Evolutionary conservation across 257 asterid species (phyloP), one percentile per base, ranked within the genome.

Genomic region (Ilex aquifolium): DNA sequence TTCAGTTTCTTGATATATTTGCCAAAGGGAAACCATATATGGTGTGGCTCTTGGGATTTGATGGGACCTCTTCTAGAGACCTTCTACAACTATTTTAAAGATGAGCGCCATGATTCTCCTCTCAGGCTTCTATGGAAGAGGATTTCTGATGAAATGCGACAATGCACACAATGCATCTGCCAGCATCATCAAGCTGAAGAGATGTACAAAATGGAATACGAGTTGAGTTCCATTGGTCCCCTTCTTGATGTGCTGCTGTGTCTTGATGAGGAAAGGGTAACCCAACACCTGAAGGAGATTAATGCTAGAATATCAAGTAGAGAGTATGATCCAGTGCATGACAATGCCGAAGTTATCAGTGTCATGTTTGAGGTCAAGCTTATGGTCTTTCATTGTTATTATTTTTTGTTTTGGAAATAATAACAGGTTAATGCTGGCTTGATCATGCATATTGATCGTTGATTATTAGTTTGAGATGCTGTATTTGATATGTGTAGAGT

Each of bases 21-120:
- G 77, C 91, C 97, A 13, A 62, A 74, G 39, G 87, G 76, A 61
- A 64, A 70, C 27, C 99, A 92, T 67, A 88, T 87, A 54, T 92
- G 99, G 97, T 92, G 99, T 62, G 83, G 85, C 57, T 79, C 79
- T 46, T 88, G 91, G 95, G 94, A 87, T 62, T 67, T 92, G 42
- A 92, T 92, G 97, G 96, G 97, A 36, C 99, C 99, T 63, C 84
- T 92, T 54, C 82, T 92, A 49, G 99, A 92, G 80, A 87, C 99
- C 59, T 89, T 87, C 68, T 89, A 77, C 76, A 89, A 82, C 83
- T 89, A 87, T 76, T 86, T 74, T 51, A 84, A 85, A 72, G 94
- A 87, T 53, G 86, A 83, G 31, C 62, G 75, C 54, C 32, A 0
- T 39, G 95, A 76, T 81, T 92, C 97, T 60, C 96, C 99, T 71